These are phyloP conservation scores for Eimeria maxima DNA, from an alignment of 169 alveolate genomes.

Conservation along the genomic window DNA sequence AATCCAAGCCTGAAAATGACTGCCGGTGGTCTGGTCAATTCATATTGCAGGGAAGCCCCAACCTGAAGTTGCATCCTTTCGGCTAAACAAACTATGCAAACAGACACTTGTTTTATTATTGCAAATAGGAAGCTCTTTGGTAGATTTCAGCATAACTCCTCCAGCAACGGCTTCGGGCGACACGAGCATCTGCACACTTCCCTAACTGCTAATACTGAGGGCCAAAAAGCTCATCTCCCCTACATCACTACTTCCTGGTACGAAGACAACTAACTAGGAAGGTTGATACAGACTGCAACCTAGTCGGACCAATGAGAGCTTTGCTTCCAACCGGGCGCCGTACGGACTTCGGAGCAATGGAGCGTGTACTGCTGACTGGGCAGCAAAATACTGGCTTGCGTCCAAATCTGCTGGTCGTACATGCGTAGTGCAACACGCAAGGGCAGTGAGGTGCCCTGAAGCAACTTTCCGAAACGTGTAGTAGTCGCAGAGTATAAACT, in stretches of 20 bases:
- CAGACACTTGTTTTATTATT: background rate
- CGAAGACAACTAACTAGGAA: background rate
- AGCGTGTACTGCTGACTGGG: background rate
- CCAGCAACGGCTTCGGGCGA: background rate
- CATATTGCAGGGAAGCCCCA: constrained; percentile 2
- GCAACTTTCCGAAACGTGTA: background rate
- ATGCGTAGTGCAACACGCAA: no score
- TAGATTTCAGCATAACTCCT: background rate
- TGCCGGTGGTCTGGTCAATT: constrained; percentile 11
- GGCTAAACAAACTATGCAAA: background rate
- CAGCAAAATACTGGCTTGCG: no score
- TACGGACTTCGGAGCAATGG: background rate
- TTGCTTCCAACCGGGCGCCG: background rate
- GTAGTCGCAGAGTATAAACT: background rate
- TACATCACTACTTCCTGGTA: background rate
- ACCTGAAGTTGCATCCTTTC: background rate
- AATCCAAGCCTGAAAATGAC: background rate
- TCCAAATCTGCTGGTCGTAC: background rate
- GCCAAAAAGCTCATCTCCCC: no score
- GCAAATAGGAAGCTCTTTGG: background rate
- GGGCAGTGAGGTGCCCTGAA: no score
- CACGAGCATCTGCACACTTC: no score
- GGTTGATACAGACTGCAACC: background rate
- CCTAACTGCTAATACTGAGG: no score
- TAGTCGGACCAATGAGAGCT: background rate